phyloP scores from a whole-genome alignment of 192 early-diverging fungal genomes.

The Thamnidium elegans region DNA sequence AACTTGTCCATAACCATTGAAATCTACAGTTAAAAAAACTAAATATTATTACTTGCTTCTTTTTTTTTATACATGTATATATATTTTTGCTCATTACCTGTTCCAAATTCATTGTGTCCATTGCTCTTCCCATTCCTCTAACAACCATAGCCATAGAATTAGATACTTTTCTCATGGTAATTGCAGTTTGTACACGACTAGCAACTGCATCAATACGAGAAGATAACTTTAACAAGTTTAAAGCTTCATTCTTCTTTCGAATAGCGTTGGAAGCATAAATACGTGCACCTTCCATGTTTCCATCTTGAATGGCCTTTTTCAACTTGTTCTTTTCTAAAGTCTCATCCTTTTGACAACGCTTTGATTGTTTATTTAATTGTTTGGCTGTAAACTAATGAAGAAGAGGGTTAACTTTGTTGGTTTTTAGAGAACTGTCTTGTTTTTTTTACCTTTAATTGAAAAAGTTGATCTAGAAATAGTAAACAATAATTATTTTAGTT shows the following conservation, averaged over 20 bases:
- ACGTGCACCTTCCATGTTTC: conserved; percentile 89
- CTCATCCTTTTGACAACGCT: conserved; percentile 85
- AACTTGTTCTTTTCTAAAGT: conserved; percentile 74
- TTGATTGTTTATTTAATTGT: conserved; percentile 79
- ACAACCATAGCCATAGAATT: conserved; percentile 85
- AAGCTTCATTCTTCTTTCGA: conserved; percentile 92
- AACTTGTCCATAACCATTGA: conserved; percentile 99
- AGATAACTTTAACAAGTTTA: conserved; percentile 84
- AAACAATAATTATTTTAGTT: background rate
- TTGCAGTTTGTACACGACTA: conserved; percentile 87
- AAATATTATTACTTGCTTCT: no score
- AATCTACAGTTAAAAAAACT: no score
- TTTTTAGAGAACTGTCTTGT: background rate
- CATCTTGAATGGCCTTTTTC: conserved; percentile 93
- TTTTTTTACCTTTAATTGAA: conserved; percentile 30
- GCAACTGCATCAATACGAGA: conserved; percentile 93
- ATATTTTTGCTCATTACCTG: conserved; percentile 49
- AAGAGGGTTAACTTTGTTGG: background rate
- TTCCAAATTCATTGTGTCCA: conserved; percentile 95
- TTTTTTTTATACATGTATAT: no score
- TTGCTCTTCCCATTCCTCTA: conserved; percentile 90
- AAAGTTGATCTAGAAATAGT: conserved; percentile 29
- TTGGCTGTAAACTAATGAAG: conserved; percentile 83
- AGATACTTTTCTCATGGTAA: conserved; percentile 87
- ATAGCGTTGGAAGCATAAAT: conserved; percentile 95